Percentiles rank a stretch among this genome's conserved stretches.
These are phyloP conservation scores for Smallanthus sonchifolius DNA, from an alignment of 129 eudicot genomes.

Conservation along the genomic window DNA sequence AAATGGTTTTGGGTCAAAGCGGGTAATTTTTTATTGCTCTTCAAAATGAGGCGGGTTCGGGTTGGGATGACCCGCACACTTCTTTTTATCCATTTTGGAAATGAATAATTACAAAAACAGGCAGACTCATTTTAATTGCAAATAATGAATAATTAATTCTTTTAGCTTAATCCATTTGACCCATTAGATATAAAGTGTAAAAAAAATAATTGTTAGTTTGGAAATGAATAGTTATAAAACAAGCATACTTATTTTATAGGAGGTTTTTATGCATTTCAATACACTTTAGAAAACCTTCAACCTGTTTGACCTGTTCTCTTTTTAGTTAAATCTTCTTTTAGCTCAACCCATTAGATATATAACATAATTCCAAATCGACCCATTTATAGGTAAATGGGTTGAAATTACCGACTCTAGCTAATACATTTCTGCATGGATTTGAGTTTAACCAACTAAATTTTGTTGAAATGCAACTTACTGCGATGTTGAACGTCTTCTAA, in stretches of 20 bases:
- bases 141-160: no score
- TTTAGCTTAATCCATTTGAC: no score
- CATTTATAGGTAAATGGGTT: background rate
- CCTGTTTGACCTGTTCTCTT: background rate
- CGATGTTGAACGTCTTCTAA: background rate
- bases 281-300: background rate
- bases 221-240: background rate
- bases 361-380: background rate
- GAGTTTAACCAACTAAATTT: background rate
- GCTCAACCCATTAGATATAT: background rate
- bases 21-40: background rate
- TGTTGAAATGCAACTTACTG: background rate
- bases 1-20: background rate
- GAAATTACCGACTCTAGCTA: background rate
- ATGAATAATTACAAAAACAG: background rate
- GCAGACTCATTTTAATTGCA: no score
- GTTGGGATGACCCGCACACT: background rate
- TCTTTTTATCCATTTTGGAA: background rate
- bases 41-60: background rate
- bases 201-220: background rate
- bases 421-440: background rate
- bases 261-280: constrained; percentile 3
- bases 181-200: background rate
- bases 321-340: background rate
- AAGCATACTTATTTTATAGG: background rate